Evolutionary conservation across 202 grass and related monocot species (phyloP).

Genomic region (Carex arenaria): DNA sequence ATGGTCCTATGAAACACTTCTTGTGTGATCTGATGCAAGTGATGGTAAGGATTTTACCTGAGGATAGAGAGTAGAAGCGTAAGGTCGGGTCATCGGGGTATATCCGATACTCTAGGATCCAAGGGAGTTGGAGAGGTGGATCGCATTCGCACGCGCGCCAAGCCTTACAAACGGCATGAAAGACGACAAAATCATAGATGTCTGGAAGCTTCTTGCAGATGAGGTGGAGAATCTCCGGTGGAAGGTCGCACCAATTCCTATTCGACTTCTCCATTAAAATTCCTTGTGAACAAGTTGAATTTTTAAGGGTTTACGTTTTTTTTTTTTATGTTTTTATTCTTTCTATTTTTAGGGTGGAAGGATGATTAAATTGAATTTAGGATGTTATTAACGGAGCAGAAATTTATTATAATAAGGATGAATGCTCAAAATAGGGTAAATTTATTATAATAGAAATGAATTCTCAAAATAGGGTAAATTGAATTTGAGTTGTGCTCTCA

Average conservation of each 20-base stretch:
- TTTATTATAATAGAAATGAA: too few species aligned
- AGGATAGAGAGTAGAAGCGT: neutral
- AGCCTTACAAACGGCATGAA: neutral
- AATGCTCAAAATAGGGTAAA: too few species aligned
- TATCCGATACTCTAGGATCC: neutral
- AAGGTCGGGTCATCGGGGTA: neutral
- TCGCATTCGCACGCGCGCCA: neutral
- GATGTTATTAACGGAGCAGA: too few species aligned
- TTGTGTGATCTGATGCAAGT: neutral
- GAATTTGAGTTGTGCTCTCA: too few species aligned
- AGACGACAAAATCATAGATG: neutral
- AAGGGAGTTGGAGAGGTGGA: neutral
- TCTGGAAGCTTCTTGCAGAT: neutral
- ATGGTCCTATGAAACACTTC: conserved; percentile 5
- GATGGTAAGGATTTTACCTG: neutral
- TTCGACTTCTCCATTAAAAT: too few species aligned
- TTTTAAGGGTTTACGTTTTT: too few species aligned
- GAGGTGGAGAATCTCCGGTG: neutral
- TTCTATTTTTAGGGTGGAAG: too few species aligned
- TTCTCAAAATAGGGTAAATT: too few species aligned
- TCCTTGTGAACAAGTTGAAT: too few species aligned
- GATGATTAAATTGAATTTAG: too few species aligned
- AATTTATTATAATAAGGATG: too few species aligned
- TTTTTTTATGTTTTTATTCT: too few species aligned
- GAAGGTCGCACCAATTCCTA: neutral